Evolutionary conservation across 208 protist species (phyloP).

Genomic region (Acanthamoeba royreba): DNA sequence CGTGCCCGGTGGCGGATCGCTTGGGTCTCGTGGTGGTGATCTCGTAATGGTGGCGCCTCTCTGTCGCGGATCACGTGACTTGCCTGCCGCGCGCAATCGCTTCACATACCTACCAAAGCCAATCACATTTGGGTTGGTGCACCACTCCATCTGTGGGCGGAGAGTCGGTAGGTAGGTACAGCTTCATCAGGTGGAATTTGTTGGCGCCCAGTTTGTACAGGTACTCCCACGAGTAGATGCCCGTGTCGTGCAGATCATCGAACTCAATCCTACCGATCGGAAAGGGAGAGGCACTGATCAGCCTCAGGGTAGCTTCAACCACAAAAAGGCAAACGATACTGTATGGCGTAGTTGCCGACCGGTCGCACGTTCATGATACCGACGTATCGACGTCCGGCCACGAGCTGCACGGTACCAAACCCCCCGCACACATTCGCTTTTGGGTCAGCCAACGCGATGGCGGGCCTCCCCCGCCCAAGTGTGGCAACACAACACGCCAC

Average conservation of each 20-base stretch:
- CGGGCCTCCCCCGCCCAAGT: not conserved
- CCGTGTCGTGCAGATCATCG: conserved; percentile 63
- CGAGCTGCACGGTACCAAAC: too few relatives aligned
- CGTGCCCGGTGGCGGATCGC: not conserved
- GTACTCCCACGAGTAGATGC: conserved; percentile 57
- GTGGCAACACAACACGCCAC: not conserved
- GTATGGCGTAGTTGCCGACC: conserved; percentile 65
- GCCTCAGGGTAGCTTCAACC: not conserved
- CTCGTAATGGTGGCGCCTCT: not conserved
- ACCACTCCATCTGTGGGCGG: not conserved
- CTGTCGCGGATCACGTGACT: not conserved
- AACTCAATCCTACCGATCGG: conserved; percentile 29
- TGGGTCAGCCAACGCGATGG: too few relatives aligned
- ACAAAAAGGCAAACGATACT: not conserved
- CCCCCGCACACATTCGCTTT: too few relatives aligned
- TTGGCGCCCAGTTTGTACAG: conserved; percentile 40
- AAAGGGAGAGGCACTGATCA: not conserved
- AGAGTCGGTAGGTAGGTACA: not conserved
- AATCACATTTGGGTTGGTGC: too few relatives aligned
- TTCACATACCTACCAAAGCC: not conserved
- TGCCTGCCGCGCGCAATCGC: not conserved
- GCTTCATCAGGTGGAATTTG: conserved; percentile 55
- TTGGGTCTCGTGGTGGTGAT: not conserved
- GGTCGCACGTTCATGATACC: conserved; percentile 42
- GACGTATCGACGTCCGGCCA: conserved; percentile 49